These are phyloP conservation scores for Xylaria curta DNA, from an alignment of 495 filamentous ascomycete genomes.

Conservation along the genomic window DNA sequence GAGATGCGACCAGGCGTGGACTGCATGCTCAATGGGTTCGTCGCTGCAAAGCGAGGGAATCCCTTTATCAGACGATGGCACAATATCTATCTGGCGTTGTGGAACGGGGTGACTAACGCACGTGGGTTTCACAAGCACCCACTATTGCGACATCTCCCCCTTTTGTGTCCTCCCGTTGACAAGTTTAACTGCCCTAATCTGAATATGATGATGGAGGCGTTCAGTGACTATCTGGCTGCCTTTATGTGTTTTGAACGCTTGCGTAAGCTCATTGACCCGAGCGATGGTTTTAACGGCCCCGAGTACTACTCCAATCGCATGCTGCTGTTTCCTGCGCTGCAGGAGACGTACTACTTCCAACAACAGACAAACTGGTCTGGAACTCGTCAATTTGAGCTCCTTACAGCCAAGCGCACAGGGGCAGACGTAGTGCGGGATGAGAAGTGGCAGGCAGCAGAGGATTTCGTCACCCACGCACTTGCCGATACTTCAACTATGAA, in stretches of 20 bases:
- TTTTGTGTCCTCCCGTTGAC: constrained; percentile 30
- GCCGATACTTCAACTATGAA: constrained; percentile 41
- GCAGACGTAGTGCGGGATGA: constrained; percentile 32
- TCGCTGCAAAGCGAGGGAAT: constrained; percentile 45
- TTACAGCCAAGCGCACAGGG: constrained; percentile 32
- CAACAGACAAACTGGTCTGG: constrained; percentile 36
- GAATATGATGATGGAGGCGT: constrained; percentile 32
- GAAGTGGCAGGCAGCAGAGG: constrained; percentile 37
- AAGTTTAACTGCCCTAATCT: constrained; percentile 35
- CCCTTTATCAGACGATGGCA: constrained; percentile 49
- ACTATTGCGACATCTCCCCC: constrained; percentile 43
- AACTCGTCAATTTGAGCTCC: constrained; percentile 37
- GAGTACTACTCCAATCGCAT: constrained; percentile 40
- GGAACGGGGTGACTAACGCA: constrained; percentile 41
- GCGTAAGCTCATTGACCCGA: constrained; percentile 39
- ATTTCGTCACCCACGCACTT: constrained; percentile 37
- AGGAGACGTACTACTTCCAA: constrained; percentile 38
- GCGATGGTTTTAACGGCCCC: constrained; percentile 40
- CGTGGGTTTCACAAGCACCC: constrained; percentile 43
- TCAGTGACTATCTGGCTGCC: constrained; percentile 41
- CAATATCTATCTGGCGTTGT: constrained; percentile 44
- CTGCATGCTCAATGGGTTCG: constrained; percentile 49
- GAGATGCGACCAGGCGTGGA: constrained; percentile 34
- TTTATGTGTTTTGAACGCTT: constrained; percentile 40
- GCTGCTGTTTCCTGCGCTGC: constrained; percentile 30